phyloP scores from a whole-genome alignment of 2,329 filamentous ascomycete genomes.

The Alternaria sp. region DNA sequence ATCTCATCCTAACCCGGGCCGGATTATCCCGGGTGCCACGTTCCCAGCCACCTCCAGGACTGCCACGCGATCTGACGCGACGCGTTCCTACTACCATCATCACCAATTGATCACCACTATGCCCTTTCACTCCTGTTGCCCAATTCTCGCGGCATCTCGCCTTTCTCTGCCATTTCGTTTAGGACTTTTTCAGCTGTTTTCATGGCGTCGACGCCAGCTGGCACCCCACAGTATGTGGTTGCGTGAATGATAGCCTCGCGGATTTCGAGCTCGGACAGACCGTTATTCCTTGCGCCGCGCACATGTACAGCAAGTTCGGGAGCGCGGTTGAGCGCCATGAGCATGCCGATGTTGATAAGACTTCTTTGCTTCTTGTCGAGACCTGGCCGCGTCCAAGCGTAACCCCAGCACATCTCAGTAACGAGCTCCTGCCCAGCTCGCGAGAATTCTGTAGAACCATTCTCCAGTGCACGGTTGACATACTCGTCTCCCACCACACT shows the following conservation, averaged over 20 bases:
- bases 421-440: slow-evolving; percentile 69
- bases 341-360: slow-evolving; percentile 71
- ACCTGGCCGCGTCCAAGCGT: slow-evolving; percentile 70
- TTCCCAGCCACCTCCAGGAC: background rate
- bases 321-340: slow-evolving; percentile 68
- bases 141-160: slow-evolving; percentile 49
- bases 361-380: slow-evolving; percentile 68
- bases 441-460: slow-evolving; percentile 67
- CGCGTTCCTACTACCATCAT: background rate
- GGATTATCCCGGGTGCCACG: background rate
- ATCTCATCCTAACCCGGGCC: background rate
- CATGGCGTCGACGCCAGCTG: slow-evolving; percentile 64
- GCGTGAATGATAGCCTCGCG: slow-evolving; percentile 65
- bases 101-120: slow-evolving; percentile 11
- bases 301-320: slow-evolving; percentile 70
- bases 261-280: slow-evolving; percentile 68
- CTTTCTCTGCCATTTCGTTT: slow-evolving; percentile 61
- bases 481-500: slow-evolving; percentile 69
- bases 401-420: slow-evolving; percentile 72
- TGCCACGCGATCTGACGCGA: background rate
- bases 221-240: slow-evolving; percentile 63
- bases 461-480: slow-evolving; percentile 66
- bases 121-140: slow-evolving; percentile 42
- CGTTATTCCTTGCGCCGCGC: slow-evolving; percentile 71
- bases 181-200: slow-evolving; percentile 61